Evolutionary conservation across 805 yeast species (phyloP), one percentile per base, ranked within the genome.

Genomic region (Grigorovia transvaalensis): DNA sequence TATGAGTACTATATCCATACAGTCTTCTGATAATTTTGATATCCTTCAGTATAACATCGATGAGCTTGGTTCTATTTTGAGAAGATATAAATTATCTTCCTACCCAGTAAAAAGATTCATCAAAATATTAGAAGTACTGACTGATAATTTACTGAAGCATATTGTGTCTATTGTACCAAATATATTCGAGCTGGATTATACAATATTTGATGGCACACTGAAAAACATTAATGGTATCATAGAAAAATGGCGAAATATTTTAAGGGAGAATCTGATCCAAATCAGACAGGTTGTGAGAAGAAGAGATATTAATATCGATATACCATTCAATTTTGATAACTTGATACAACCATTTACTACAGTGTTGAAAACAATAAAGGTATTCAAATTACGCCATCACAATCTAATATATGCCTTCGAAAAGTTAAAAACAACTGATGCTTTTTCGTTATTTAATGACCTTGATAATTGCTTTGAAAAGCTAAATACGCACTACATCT

Each of bases 281-380:
- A 78, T 88, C 0, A 75, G 97, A 51, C 96, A 90, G 54, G 66
- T 85, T 2, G 71, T 86, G 44, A 72, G 96, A 56, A 85, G 58
- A 56, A 50, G 33, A 15, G 15, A 51, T 8, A 12, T 35, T 5
- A 47, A 46, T 12, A 20, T 29, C 6, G 19, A 41, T 12, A 17
- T 48, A 3, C 51, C 55, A 1, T 45, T 40, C 2, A 50, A 29
- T 23, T 48, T 53, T 23, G 20, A 50, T n/a, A 1, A 61, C 55
- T 15, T 50, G 79, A 27, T 73, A 69, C 53, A 75, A 74, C 0
- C 67, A 81, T 33, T 49, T 84, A 1, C 69, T 65, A 1, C 70
- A 72, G 35, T 56, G 84, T 1, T 60, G 59, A 4, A 57, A 60
- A 46, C 42, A 8, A 40, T 52, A 12, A 20, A 33, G 6, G 18